Conservation (phyloP, 2,329 filamentous ascomycete genomes). For the Aphanocladium album region DNA sequence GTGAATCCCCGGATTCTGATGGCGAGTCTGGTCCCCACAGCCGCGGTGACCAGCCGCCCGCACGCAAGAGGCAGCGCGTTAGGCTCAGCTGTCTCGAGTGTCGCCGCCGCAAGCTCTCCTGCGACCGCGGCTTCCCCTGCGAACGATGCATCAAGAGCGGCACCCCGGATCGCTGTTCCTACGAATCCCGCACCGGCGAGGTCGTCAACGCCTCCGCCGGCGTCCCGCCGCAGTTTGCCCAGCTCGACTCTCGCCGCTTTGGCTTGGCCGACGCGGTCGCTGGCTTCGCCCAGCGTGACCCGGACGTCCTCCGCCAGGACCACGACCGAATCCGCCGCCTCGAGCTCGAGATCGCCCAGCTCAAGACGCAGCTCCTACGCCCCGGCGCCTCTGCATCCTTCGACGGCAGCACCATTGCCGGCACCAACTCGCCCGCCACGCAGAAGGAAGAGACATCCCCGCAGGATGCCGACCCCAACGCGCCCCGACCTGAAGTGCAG, state of each 20-base stretch:
- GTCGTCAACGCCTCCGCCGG: constrained; percentile 44
- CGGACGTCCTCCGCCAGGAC: constrained; percentile 39
- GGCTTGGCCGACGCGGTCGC: constrained; percentile 24
- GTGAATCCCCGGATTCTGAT: constrained; percentile 36
- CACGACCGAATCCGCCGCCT: constrained; percentile 55
- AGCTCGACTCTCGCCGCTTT: constrained; percentile 36
- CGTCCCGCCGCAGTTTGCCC: constrained; percentile 37
- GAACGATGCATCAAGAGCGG: constrained; percentile 59
- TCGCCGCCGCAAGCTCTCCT: constrained; percentile 55
- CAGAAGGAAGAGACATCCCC: constrained; percentile 35
- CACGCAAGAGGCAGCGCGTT: constrained; percentile 55
- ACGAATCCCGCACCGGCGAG: constrained; percentile 51
- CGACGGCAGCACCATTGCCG: constrained; percentile 48
- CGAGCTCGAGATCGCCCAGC: constrained; percentile 54
- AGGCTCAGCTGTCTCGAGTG: constrained; percentile 57
- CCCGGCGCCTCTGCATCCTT: constrained; percentile 35
- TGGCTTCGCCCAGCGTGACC: constrained; percentile 31
- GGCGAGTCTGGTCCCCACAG: constrained; percentile 22
- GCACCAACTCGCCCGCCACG: constrained; percentile 39
- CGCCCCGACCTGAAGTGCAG: constrained; percentile 31
- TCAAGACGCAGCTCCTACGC: constrained; percentile 47
- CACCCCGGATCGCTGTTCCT: constrained; percentile 55
- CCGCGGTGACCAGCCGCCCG: constrained; percentile 30
- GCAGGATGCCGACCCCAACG: constrained; percentile 28
- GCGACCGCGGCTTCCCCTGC: constrained; percentile 57